phyloP scores from a whole-genome alignment of 1,284 basidiomycete species.

The Ganoderma sinense region DNA sequence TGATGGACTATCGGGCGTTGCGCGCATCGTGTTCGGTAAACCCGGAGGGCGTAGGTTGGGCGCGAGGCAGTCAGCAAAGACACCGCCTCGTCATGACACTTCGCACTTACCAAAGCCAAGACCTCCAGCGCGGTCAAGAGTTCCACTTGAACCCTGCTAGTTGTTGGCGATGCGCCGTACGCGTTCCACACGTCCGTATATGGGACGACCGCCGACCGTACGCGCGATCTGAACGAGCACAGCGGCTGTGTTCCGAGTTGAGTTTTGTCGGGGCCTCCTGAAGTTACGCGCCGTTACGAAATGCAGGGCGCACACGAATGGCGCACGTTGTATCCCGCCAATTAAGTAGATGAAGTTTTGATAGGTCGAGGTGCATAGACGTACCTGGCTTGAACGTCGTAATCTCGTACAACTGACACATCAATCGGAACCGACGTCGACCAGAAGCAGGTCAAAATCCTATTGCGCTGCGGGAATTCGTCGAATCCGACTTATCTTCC shows the following conservation, averaged over 20 bases:
- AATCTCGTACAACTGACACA: not conserved
- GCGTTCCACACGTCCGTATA: not conserved
- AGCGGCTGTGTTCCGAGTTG: not conserved
- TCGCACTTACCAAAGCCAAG: not conserved
- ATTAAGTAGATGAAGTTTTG: not conserved
- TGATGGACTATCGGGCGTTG: not conserved
- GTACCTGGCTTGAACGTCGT: not conserved
- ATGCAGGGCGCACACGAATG: not conserved
- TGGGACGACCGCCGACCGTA: not conserved
- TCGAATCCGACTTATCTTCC: not conserved
- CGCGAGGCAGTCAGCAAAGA: not conserved
- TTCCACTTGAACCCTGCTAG: not conserved
- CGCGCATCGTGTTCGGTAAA: not conserved
- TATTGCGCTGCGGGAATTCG: not conserved
- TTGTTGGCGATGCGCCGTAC: not conserved
- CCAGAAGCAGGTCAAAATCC: not conserved
- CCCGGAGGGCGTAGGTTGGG: not conserved
- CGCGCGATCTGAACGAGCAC: not conserved
- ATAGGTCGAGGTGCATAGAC: not conserved
- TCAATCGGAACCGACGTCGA: not conserved
- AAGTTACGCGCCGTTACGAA: not conserved
- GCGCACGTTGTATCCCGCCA: not conserved
- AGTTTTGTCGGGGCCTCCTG: not conserved
- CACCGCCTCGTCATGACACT: not conserved
- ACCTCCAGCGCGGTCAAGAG: not conserved